These are phyloP conservation scores for Nakazawaea laoshanensis DNA, from an alignment of 805 yeast species.

Conservation along the genomic window DNA sequence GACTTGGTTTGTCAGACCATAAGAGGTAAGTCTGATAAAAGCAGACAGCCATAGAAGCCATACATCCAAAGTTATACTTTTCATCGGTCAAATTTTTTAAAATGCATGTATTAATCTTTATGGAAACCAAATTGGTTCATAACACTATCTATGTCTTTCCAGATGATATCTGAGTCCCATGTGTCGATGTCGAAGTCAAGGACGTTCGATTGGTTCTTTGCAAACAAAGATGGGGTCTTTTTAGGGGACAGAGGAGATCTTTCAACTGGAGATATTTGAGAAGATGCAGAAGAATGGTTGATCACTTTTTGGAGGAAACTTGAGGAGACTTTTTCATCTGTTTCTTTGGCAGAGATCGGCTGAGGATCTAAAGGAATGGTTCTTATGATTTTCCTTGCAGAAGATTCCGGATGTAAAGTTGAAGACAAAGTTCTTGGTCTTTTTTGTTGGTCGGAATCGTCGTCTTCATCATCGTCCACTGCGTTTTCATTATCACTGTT, in stretches of 20 bases:
- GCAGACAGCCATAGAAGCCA: constrained; percentile 60
- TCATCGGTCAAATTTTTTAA: constrained; percentile 25
- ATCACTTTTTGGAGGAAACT: constrained; percentile 9
- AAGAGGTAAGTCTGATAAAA: constrained; percentile 62
- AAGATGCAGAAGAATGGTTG: constrained; percentile 9
- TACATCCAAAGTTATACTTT: constrained; percentile 41
- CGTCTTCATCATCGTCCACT: constrained; percentile 17
- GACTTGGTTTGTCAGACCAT: constrained; percentile 74
- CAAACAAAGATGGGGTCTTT: constrained; percentile 5
- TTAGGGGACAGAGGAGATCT: constrained; percentile 5
- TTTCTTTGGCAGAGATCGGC: constrained; percentile 42
- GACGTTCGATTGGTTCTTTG: constrained; percentile 7
- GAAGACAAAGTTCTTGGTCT: constrained; percentile 44
- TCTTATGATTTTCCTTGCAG: constrained; percentile 66
- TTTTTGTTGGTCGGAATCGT: constrained; percentile 24
- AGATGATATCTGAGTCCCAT: constrained; percentile 45
- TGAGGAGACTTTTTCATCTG: constrained; percentile 5
- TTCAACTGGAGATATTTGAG: constrained; percentile 4
- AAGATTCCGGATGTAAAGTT: constrained; percentile 55
- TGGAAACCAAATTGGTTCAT: constrained; percentile 92
- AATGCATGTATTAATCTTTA: constrained; percentile 22
- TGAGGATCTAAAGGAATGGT: constrained; percentile 81
- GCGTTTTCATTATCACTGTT: constrained; percentile 12
- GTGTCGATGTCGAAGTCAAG: constrained; percentile 12
- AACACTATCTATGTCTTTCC: constrained; percentile 81